Base-by-base conservation (phyloP, 306 rosid genomes). In the Castanospermum australe region DNA sequence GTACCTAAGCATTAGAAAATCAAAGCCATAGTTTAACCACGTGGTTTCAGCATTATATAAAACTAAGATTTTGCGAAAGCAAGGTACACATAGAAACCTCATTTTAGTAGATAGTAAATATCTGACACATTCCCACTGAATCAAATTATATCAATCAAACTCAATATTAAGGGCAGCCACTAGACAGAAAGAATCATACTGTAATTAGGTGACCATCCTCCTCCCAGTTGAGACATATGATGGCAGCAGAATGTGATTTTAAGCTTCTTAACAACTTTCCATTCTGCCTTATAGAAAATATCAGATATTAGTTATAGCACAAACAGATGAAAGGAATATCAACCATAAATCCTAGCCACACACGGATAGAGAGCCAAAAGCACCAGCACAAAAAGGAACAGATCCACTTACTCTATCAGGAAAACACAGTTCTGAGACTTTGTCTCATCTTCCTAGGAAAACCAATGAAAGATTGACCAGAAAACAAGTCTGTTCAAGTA, bases 211-310 rank as follows among this genome's bases (percentile, higher is more conserved):
- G 97, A 75, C 82, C 79, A 73, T 90, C 97, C 79, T 92, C 99
- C 90, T 80, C 97, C 99, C 99, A 92, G 83, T 92, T 89, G 75
- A 94, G 92, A 82, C 94, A 89, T 64, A 86, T 77, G 77, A 94
- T 91, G 70, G 97, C 91, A 71, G 89, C 87, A 20, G 59, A 50
- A 70, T 92, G 99, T 8, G 95, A 88, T 67, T 92, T 94, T 81
- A 92, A 81, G 91, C 92, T 88, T 87, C 99, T 86, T 81, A 91
- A 67, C 79, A 92, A 59, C 88, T 88, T 94, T 56, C 99, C 99
- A 62, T 92, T 92, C 97, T 94, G 89, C 76, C 57, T 67, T 79
- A 83, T 25, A 73, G 38, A 78, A 83, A 67, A 66, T 45, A 57
- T 57, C 61, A 83, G 71, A 41, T 50, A 42, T 59, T 48, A 75